Conservation (phyloP, 371 early-diverging fungal species). For the Mucor ambiguus region DNA sequence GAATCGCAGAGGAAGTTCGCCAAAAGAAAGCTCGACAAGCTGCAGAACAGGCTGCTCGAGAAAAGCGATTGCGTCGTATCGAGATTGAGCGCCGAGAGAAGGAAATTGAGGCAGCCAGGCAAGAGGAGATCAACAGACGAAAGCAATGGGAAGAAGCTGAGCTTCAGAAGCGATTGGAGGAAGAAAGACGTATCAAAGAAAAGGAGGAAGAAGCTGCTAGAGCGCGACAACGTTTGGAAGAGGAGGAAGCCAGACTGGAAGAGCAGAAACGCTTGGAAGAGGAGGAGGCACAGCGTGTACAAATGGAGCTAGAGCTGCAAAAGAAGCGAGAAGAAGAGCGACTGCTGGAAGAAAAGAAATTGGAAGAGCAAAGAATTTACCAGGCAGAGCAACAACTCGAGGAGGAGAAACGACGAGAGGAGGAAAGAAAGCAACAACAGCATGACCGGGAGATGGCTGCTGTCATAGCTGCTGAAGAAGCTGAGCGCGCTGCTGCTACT, state of each 20-base stretch:
- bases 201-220: conserved; percentile 23
- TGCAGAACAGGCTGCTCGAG: conserved; percentile 47
- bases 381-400: conserved; percentile 3
- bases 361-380: background rate
- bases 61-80: conserved; percentile 34
- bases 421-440: conserved; percentile 3
- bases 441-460: conserved; percentile 8
- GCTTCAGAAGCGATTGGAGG: conserved; percentile 15
- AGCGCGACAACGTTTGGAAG: conserved; percentile 5
- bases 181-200: conserved; percentile 13
- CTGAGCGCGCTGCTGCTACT: background rate
- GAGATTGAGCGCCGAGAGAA: conserved; percentile 35
- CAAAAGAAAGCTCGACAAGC: conserved; percentile 37
- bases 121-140: conserved; percentile 35
- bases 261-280: conserved; percentile 10
- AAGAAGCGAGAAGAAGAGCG: conserved; percentile 12
- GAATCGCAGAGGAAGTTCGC: conserved; percentile 33
- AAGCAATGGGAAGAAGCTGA: conserved; percentile 38
- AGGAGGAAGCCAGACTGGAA: conserved; percentile 14
- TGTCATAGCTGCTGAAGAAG: background rate
- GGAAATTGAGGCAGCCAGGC: conserved; percentile 34
- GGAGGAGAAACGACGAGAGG: conserved; percentile 5
- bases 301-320: conserved; percentile 4
- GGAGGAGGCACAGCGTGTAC: conserved; percentile 6
- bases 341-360: background rate